Conservation (phyloP, 305 asterid species). For the Fraxinus baroniana region DNA sequence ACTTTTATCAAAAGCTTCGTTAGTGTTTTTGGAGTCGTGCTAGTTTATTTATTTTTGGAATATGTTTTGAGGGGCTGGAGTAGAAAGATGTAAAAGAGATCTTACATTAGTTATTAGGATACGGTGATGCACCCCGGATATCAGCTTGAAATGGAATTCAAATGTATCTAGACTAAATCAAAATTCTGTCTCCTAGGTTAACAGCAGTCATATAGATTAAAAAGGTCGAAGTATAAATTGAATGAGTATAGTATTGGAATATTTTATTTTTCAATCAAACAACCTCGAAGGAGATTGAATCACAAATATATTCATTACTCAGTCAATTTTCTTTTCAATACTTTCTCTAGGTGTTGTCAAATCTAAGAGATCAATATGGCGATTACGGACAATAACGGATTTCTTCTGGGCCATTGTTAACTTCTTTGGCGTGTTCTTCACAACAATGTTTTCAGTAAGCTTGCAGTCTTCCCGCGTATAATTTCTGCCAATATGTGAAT, state of each 20-base stretch:
- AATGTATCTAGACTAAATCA: background rate
- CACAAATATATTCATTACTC: background rate
- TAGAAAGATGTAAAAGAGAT: background rate
- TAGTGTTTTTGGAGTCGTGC: background rate
- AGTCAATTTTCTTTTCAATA: background rate
- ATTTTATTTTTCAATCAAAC: background rate
- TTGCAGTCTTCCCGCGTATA: background rate
- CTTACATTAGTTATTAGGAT: background rate
- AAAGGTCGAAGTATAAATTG: background rate
- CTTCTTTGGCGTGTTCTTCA: conserved; percentile 62
- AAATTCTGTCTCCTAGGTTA: background rate
- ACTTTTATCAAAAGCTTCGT: background rate
- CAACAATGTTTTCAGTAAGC: conserved; percentile 82
- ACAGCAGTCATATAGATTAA: background rate
- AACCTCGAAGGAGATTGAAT: background rate
- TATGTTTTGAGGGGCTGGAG: background rate
- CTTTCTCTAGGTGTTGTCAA: conserved; percentile 67
- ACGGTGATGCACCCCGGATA: background rate
- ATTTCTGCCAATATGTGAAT: conserved; percentile 5
- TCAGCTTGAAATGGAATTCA: background rate
- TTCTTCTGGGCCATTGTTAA: conserved; percentile 76
- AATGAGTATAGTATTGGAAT: background rate
- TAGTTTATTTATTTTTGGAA: background rate
- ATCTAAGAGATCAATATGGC: conserved; percentile 80
- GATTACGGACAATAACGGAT: conserved; percentile 73